Base-by-base conservation (phyloP, 1,139 yeast genomes). In the Wickerhamiella infanticola region DNA sequence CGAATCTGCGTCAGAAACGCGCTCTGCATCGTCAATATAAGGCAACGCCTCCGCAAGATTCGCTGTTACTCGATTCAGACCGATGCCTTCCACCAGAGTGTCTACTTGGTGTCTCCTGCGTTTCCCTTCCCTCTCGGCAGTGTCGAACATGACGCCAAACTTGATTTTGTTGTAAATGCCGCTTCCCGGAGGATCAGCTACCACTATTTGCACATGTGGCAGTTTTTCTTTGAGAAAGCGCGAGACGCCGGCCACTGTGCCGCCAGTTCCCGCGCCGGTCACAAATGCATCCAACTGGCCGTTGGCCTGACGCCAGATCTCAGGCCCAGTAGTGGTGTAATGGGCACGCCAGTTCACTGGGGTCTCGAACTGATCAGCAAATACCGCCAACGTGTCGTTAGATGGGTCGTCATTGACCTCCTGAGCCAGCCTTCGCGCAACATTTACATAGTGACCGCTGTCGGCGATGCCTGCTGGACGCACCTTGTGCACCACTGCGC, bases 121-220 rank as follows among this genome's bases (percentile, higher is more conserved):
- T 0, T 93, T 84, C 1, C 98, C 98, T 64, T 90, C 98, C 54
- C 73, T 78, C 62, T 90, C 98, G 4, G 35, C 45, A 2, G 69
- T 53, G 55, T 88, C 95, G 61, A 84, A 90, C 96, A 90, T 85
- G 5, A 90, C 97, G 1, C 96, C 96, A 57, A 67, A 78, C 56
- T 84, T 84, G 47, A 90, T 75, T 50, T 94, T 68, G 64, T 90
- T 86, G 57, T 72, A 81, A 53, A 90, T 72, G 0, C 98, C 98
- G 9, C 93, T 79, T 0, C 98, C 98, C 58, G 85, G 97, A 0
- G 97, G 98, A 61, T 90, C 98, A 0, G 96, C 95, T 37, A 90
- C 66, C 1, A 83, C 69, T 2, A 72, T 58, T 5, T 61, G 54
- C 1, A 72, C 55, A 0, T 54, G 42, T 1, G 68, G 62, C 23